phyloP scores from a whole-genome alignment of 2,329 filamentous ascomycete genomes.

The Fusarium bulbicola region DNA sequence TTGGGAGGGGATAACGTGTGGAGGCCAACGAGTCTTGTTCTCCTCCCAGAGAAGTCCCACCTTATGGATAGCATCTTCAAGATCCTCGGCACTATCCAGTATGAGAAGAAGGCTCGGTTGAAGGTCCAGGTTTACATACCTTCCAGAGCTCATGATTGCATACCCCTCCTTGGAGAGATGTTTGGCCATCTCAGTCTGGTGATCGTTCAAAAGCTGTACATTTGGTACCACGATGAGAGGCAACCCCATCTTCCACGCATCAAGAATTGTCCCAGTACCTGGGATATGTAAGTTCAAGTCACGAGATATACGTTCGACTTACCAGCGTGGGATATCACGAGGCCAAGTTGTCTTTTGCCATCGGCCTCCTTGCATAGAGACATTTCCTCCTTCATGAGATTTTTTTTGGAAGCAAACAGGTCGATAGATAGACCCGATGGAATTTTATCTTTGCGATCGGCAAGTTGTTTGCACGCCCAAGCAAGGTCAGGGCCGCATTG shows the following conservation, averaged over 20 bases:
- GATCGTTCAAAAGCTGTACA: constrained; percentile 81
- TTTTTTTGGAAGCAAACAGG: constrained; percentile 46
- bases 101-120: neutral
- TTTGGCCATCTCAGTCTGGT: constrained; percentile 86
- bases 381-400: constrained; percentile 60
- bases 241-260: constrained; percentile 76
- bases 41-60: constrained; percentile 48
- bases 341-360: constrained; percentile 65
- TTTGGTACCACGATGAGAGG: constrained; percentile 94
- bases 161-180: constrained; percentile 80
- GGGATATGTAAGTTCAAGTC: constrained; percentile 9
- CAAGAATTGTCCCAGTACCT: constrained; percentile 92
- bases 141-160: constrained; percentile 74
- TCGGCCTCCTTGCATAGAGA: constrained; percentile 57
- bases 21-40: constrained; percentile 48
- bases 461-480: constrained; percentile 44
- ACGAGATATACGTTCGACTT: constrained; percentile 17
- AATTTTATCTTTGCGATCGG: constrained; percentile 31
- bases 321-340: constrained; percentile 93
- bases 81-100: constrained; percentile 41
- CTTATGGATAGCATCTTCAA: constrained; percentile 51
- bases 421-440: constrained; percentile 42
- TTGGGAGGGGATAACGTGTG: constrained; percentile 39
- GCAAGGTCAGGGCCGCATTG: constrained; percentile 80
- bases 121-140: constrained; percentile 56